A percentile compares a stretch with the other conserved stretches of the same genome.
Conservation (phyloP, 2,329 filamentous ascomycete genomes). For the Ceratocystis colombiana region DNA sequence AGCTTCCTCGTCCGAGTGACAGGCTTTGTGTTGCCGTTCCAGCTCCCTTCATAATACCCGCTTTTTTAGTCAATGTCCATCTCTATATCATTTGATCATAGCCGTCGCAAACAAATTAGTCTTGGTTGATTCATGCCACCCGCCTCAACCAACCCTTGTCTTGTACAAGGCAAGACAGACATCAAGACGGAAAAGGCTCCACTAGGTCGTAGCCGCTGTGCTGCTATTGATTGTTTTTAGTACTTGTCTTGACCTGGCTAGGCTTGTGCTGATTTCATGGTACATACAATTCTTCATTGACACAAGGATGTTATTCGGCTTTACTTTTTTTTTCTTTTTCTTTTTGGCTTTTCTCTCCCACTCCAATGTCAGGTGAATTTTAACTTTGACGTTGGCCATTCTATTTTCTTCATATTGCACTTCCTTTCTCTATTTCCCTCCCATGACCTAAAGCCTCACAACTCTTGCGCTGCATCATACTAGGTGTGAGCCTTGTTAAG, state of each 20-base stretch:
- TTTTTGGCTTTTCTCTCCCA: background rate
- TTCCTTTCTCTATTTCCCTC: background rate
- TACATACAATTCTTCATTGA: background rate
- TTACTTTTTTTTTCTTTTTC: background rate
- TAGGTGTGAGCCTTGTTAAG: slow-evolving; percentile 1
- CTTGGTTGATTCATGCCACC: background rate
- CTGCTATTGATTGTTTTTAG: slow-evolving; percentile 2
- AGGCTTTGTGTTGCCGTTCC: background rate
- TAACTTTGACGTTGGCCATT: background rate
- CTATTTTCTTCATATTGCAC: background rate
- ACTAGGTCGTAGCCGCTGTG: background rate
- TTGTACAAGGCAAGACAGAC: slow-evolving; percentile 6
- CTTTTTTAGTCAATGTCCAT: background rate
- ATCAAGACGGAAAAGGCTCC: background rate
- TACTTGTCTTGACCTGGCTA: background rate
- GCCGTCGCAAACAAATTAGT: background rate
- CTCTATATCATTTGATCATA: background rate
- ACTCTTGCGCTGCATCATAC: slow-evolving; percentile 2
- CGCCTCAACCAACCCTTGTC: background rate
- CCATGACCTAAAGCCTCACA: background rate
- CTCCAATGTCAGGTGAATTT: background rate
- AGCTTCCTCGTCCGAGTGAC: background rate
- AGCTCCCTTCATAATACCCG: background rate
- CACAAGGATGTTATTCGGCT: background rate
- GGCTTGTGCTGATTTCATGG: background rate